Evolutionary conservation across 2,329 filamentous ascomycete genomes (phyloP), one percentile per base, ranked within the genome.

Genomic region (Venturia oleaginea): DNA sequence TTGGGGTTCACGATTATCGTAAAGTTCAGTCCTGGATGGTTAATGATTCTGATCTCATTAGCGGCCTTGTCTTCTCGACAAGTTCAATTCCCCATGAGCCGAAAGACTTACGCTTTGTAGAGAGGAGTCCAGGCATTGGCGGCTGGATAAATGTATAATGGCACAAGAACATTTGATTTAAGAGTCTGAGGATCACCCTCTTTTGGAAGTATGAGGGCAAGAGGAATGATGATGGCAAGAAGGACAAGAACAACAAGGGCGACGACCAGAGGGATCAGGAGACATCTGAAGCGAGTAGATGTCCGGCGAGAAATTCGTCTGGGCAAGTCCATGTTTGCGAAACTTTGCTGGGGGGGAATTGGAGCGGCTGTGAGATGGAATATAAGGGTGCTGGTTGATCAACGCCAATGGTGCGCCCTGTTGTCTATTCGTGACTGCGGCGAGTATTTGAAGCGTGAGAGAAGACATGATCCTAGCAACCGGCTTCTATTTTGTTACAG

Each of bases 111-210:
- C 59, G 34, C 59, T 42, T 60, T n/a, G 40, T 60, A 60, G n/a
- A 60, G 59, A 32, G 59, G 59, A 22, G 15, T 27, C 59, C 59
- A 60, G n/a, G 59, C 59, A 6, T 43, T 60, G 15, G n/a, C 17
- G 7, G 59, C 22, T 8, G 59, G 59, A 43, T 60, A 60, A 17
- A 60, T 60, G 59, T 60, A 60, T 27, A 60, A 24, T 43, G 59
- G 59, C 34, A 60, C 34, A 8, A 60, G 34, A 22, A 60, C 34
- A 60, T 60, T 60, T 6, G 59, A 60, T 43, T 24, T 60, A 4
- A 40, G 22, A 13, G 4, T 27, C 6, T 42, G 4, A n/a, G 34
- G 15, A n/a, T 6, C n/a, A 8, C 11, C 32, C 5, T 30, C 8
- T 43, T 30, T 42, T 1, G 59, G 40, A n/a, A 42, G 1, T 60